Base-by-base conservation (phyloP, 805 yeast genomes). In the Millerozyma miso region DNA sequence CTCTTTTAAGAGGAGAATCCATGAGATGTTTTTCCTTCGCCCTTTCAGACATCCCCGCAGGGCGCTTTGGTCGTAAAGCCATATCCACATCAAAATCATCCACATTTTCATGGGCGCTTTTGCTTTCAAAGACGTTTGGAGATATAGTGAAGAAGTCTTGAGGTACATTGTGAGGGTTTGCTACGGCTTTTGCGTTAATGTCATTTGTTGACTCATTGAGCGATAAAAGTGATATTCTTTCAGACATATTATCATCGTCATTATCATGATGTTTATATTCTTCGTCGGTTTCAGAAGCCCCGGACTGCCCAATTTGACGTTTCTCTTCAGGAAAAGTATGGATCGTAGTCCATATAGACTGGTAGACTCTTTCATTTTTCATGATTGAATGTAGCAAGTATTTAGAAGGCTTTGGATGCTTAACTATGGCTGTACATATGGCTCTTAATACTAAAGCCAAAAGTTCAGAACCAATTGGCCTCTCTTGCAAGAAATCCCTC, bases 391-490 rank as follows among this genome's bases (percentile, higher is more conserved):
- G 81, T 6, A 83, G 53, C 45, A 83, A 60, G 57, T 80, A 73
- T 43, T 80, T 59, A 1, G 83, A 74, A 23, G 79, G 77, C 18
- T 60, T 60, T 4, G 80, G 81, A 49, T 67, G 55, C 37, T 80
- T 70, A n/a, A 75, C 56, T 2, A 77, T 62, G 3, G 80, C 70
- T 18, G 76, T 77, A 38, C 81, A 69, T 3, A 83, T 57, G 1
- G 85, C 65, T 40, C 85, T 67, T 4, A 83, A 48, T n/a, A 85
- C 33, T 10, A 85, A 57, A 0, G 89, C 82, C 20, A 85, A 55
- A 32, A 77, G 55, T 48, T 83, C 88, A 5, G 79, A 55, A 50
- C 83, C 76, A 42, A 66, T 51, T 8, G 70, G 53, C 38, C 62
- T 61, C n/a, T 62, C 73, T 3, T 58, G 47, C 26, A 78, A 49